Conservation (phyloP, 2,329 filamentous ascomycete species). For the Alternaria hordeiaustralica region DNA sequence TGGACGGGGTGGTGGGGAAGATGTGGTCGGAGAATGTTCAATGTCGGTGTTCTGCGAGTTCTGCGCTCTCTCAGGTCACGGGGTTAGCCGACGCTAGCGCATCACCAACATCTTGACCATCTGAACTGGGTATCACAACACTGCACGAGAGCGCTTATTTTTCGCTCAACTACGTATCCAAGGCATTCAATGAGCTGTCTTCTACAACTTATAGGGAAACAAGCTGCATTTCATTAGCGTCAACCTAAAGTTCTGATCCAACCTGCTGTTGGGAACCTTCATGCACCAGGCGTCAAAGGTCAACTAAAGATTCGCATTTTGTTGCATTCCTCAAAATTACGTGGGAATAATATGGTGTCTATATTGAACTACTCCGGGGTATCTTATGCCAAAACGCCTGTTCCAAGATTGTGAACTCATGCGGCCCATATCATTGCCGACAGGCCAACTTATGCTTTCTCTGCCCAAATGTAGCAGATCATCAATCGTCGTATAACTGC, state of each 20-base stretch:
- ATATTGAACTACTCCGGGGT: constrained; percentile 22
- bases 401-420: not conserved
- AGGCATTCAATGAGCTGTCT: too few species aligned
- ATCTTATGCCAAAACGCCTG: constrained; percentile 40
- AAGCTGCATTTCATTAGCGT: not conserved
- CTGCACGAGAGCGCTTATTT: not conserved
- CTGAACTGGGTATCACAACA: not conserved
- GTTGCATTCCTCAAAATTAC: not conserved
- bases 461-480: not conserved
- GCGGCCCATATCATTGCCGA: not conserved
- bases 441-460: not conserved
- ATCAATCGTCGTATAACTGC: constrained; percentile 44
- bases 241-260: not conserved
- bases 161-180: not conserved
- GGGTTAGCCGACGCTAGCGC: constrained; percentile 18
- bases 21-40: constrained; percentile 29
- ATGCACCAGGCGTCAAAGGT: not conserved
- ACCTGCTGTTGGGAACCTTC: not conserved
- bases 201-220: too few species aligned
- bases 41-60: constrained; percentile 30
- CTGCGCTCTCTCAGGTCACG: constrained; percentile 25
- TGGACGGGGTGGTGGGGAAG: constrained; percentile 43
- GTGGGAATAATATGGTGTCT: not conserved
- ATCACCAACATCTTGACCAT: not conserved
- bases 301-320: not conserved